These are phyloP conservation scores for Entomortierella beljakovae DNA, from an alignment of 192 early-diverging fungal genomes.

Conservation along the genomic window DNA sequence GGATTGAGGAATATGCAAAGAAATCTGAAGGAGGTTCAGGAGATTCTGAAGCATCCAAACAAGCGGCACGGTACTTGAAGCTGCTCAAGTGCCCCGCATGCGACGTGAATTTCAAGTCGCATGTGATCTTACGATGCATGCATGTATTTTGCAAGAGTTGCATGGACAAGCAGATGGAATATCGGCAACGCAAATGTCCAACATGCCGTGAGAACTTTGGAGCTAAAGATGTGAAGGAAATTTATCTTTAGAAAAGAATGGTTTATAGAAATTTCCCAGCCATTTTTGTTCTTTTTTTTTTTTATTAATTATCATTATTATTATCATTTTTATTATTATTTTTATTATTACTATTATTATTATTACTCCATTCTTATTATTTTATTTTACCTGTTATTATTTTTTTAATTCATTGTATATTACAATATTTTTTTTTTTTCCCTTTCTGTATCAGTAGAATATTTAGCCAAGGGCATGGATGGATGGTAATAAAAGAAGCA, in stretches of 20 bases:
- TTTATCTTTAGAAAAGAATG: slow-evolving; percentile 71
- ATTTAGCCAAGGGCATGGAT: background rate
- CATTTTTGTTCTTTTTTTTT: slow-evolving; percentile 5
- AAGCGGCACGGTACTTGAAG: slow-evolving; percentile 64
- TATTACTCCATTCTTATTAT: background rate
- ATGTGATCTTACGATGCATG: slow-evolving; percentile 89
- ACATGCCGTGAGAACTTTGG: slow-evolving; percentile 91
- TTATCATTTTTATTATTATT: background rate
- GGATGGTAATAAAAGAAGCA: background rate
- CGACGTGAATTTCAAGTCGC: slow-evolving; percentile 86
- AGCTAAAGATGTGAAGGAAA: slow-evolving; percentile 80
- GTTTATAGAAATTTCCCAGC: background rate
- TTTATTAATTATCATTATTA: background rate
- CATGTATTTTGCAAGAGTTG: slow-evolving; percentile 97
- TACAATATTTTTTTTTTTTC: background rate
- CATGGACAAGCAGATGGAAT: slow-evolving; percentile 86
- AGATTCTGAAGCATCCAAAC: slow-evolving; percentile 33
- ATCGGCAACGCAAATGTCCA: slow-evolving; percentile 94
- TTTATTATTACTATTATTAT: slow-evolving; percentile 1
- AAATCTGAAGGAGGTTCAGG: slow-evolving; percentile 57
- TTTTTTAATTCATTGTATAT: background rate
- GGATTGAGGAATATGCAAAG: slow-evolving; percentile 74
- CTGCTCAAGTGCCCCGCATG: slow-evolving; percentile 93
- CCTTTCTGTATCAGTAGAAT: background rate
- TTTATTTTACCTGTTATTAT: background rate